Evolutionary conservation across 306 rosid species (phyloP).

Genomic region (Corylus heterophylla): DNA sequence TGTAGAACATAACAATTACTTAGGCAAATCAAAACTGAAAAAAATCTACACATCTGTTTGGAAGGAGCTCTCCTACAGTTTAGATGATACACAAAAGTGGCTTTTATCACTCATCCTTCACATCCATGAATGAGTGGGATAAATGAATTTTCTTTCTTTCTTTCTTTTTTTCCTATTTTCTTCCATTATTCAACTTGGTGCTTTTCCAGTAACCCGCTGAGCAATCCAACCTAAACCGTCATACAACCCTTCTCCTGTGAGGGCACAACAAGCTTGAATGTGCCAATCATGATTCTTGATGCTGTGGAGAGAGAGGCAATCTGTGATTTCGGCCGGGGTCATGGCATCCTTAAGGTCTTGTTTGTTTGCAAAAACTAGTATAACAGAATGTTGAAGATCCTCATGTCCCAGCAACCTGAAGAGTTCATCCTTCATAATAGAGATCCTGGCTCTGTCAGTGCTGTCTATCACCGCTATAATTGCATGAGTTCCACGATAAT

Average conservation of each 20-base stretch:
- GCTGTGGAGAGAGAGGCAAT: slow-evolving; percentile 90
- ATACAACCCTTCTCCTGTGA: slow-evolving; percentile 87
- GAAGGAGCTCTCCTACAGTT: slow-evolving; percentile 14
- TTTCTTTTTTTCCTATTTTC: neutral
- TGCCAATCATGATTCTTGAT: slow-evolving; percentile 99
- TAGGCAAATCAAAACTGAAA: slow-evolving; percentile 35
- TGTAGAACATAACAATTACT: slow-evolving; percentile 4
- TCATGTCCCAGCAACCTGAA: slow-evolving; percentile 92
- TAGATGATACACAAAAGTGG: slow-evolving; percentile 46
- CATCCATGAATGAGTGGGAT: slow-evolving; percentile 31
- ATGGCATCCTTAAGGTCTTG: slow-evolving; percentile 99
- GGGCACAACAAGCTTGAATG: slow-evolving; percentile 96
- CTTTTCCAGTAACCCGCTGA: slow-evolving; percentile 74
- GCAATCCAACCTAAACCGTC: slow-evolving; percentile 99
- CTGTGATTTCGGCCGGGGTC: slow-evolving; percentile 98
- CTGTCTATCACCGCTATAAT: slow-evolving; percentile 91
- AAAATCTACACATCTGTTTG: slow-evolving; percentile 41
- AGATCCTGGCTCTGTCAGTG: slow-evolving; percentile 88
- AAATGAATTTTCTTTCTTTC: slow-evolving; percentile 23
- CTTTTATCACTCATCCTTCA: slow-evolving; percentile 33
- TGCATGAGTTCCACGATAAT: slow-evolving; percentile 93
- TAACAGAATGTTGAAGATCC: slow-evolving; percentile 78
- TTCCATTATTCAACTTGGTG: slow-evolving; percentile 43
- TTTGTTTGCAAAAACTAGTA: slow-evolving; percentile 88
- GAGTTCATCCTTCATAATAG: slow-evolving; percentile 93